Evolutionary conservation across 2,329 filamentous ascomycete species (phyloP), one percentile per base, ranked within the genome.

Genomic region (Xylaria sp.): DNA sequence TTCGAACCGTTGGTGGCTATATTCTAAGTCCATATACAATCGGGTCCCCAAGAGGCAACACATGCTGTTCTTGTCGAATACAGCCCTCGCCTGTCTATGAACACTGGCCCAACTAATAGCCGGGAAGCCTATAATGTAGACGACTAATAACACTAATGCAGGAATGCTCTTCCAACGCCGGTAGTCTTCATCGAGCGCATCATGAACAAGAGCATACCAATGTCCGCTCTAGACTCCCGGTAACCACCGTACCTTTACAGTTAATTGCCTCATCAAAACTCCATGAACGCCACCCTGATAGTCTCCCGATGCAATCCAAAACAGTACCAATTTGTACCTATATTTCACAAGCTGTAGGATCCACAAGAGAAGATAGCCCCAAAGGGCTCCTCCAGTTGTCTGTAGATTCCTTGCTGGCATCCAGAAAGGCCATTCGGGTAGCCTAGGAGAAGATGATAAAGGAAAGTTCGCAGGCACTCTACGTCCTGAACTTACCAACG

Each of bases 181-280:
- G 65, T 63, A 72, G 74, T 75, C 73, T 71, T 76, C 74, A 71
- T 76, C 74, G 70, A 75, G 75, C 73, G 72, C 72, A 71, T 71
- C 72, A 70, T 70, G 56, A 74, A 71, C 70, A 58, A 66, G 62
- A 67, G 62, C 69, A 66, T 57, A 34, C 18, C 57, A 70, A 72
- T 74, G 66, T 67, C 67, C 68, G 65, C 73, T 75, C 72, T 75
- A 69, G 74, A 76, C 74, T 76, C 74, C 73, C 65, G 66, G 74
- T 69, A 73, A 57, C 66, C 62, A 25, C 60, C 52, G 25, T 65
- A 63, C 50, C 65, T 56, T 50, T 69, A 39, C 56, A 64, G 61
- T 63, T 23, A 51, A 57, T 63, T 23, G 55, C 65, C 68, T 57
- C 61, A 46, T 52, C 66, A 39, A 25, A 62, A 66, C 51, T 60